Base-by-base conservation (phyloP, 2,329 filamentous ascomycete species). In the Blastomyces silverae region DNA sequence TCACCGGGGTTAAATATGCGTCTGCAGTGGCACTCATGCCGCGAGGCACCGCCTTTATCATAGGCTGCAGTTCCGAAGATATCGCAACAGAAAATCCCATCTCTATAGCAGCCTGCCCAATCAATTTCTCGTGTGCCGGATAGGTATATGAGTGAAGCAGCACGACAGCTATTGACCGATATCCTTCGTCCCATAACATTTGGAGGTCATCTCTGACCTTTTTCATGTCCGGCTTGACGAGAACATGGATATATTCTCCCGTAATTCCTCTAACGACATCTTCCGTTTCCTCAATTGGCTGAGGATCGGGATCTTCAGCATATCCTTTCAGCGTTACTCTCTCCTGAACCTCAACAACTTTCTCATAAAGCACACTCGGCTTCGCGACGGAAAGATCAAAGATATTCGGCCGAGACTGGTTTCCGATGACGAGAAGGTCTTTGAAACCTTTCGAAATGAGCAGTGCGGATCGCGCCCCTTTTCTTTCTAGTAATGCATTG, bases 121-220 rank as follows among this genome's bases (percentile, higher is more conserved):
- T 84, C 53, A 89, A 73, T 0, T 85, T 85, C 73, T 97, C 92
- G 70, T 96, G 92, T 46, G 90, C 85, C 0, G 91, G 91, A 72
- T 90, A 96, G 0, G 91, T 94, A 73, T 95, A 96, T 3, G 89
- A 90, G 74, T 96, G 91, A 83, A 96, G 90, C 64, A 96, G 78
- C 67, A 91, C 94, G 1, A 96, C 90, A 1, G 92, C 91, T 69
- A 96, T 87, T 71, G 90, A 94, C 68, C 83, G 83, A 68, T 93
- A 87, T 0, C 89, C 89, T 63, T 82, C 79, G 65, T 89, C 85
- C 68, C 84, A 89, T 15, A 95, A 81, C 7, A 81, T 81, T 74
- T 90, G 81, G 46, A 92, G 77, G 70, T 90, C 84, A 25, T 79
- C 73, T 61, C 81, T 85, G 17, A 75, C 79, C 7, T 82, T 78